Evolutionary conservation across 805 yeast species (phyloP), one percentile per base, ranked within the genome.

Genomic region (Nakazawaea holstii): DNA sequence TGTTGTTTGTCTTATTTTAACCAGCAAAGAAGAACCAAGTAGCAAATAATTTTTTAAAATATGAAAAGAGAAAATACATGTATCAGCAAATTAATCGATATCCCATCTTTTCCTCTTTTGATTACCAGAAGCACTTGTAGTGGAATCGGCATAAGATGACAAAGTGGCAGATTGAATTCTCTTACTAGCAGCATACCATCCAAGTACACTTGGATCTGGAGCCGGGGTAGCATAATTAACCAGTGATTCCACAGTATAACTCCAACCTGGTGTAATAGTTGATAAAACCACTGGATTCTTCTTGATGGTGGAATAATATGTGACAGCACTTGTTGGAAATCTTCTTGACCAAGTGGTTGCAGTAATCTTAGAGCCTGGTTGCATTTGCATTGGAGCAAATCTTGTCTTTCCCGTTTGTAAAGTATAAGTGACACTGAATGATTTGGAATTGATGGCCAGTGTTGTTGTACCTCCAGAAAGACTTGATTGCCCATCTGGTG

Each of bases 301-400:
- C 14, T 66, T 58, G 28, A 65, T 36, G 0, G 86, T 67, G 10
- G 78, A 55, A 66, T 72, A 89, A 56, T 77, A 77, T 0, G 87
- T 76, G 46, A 77, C 86, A 0, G 86, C 70, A 46, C 88, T 78
- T 0, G 95, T 77, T 14, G 92, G 80, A 61, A 66, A 82, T 53
- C 79, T 71, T 55, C 82, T 74, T 9, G 84, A 61, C 83, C 91
- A 84, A 3, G 82, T 65, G 8, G 84, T 73, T 35, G 71, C 77
- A 0, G 96, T 86, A 26, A 89, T 77, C 8, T 67, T 68, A 1
- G 85, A 59, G 3, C 84, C 87, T 6, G 99, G 97, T 66, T 89
- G 96, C 50, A 72, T 62, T 67, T 91, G 97, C 96, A 90, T 88
- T 45, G 97, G 97, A 1, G 98, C 97, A 64, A 67, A 87, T 56